These are phyloP conservation scores for Pythium rhizo-oryzae DNA, from an alignment of 352 stramenopile species.

Conservation along the genomic window DNA sequence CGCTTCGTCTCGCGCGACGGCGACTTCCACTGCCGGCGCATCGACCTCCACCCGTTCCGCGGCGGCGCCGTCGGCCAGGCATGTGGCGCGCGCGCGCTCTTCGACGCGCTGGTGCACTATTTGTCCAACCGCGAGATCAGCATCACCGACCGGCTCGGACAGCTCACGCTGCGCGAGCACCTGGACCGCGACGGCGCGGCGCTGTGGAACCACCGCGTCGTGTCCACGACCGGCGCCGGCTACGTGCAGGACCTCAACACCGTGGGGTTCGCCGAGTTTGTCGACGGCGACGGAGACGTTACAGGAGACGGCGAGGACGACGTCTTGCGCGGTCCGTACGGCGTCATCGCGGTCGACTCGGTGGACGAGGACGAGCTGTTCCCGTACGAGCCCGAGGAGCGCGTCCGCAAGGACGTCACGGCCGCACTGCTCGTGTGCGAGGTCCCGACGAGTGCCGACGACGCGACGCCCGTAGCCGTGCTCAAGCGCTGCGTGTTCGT, in stretches of 20 bases:
- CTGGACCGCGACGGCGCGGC: conserved; percentile 34
- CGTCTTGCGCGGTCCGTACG: conserved; percentile 2
- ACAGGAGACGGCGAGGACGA: conserved; percentile 4
- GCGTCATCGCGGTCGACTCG: conserved; percentile 34
- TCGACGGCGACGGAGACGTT: neutral
- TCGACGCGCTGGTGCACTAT: conserved; percentile 48
- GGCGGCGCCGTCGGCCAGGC: too few relatives aligned
- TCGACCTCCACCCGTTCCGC: conserved; percentile 49
- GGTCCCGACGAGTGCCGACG: conserved; percentile 4
- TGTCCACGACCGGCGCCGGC: conserved; percentile 34
- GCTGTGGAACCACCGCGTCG: conserved; percentile 45
- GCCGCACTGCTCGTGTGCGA: conserved; percentile 41
- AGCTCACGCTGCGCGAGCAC: conserved; percentile 53
- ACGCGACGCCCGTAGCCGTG: conserved; percentile 21
- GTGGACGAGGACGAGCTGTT: conserved; percentile 52
- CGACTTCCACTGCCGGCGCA: conserved; percentile 20
- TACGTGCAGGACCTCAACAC: conserved; percentile 25
- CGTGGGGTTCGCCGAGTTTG: conserved; percentile 33
- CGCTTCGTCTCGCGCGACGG: conserved; percentile 16
- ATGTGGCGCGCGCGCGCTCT: conserved; percentile 19
- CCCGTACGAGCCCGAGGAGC: conserved; percentile 36
- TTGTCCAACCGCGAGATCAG: conserved; percentile 56
- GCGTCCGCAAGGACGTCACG: conserved; percentile 36
- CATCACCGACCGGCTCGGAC: conserved; percentile 44
- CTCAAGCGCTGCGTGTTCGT: conserved; percentile 22